These are phyloP conservation scores for Fragilaria crotonensis DNA, from an alignment of 108 stramenopile genomes.

Conservation along the genomic window DNA sequence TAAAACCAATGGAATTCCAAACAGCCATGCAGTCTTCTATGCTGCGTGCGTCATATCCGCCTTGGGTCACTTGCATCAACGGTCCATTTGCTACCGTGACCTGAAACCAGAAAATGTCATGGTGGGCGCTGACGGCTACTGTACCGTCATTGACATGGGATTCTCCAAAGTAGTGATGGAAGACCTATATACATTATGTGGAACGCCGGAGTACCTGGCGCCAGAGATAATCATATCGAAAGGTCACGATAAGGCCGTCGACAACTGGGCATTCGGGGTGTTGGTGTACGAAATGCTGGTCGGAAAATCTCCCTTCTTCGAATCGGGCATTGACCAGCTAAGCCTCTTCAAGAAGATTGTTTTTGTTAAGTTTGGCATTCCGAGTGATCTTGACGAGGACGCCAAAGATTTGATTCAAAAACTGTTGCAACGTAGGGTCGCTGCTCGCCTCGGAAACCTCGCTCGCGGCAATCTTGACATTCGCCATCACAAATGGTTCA, in stretches of 20 bases:
- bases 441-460: conserved; percentile 68
- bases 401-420: conserved; percentile 61
- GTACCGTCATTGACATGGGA: conserved; percentile 88
- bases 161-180: conserved; percentile 80
- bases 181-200: conserved; percentile 91
- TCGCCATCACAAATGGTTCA: conserved; percentile 76
- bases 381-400: conserved; percentile 23
- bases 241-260: conserved; percentile 96
- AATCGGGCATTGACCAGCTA: conserved; percentile 58
- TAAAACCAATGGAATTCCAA: conserved; percentile 47
- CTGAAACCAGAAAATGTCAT: conserved; percentile 94
- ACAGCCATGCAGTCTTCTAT: conserved; percentile 60
- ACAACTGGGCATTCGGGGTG: conserved; percentile 96
- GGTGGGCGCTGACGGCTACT: conserved; percentile 82
- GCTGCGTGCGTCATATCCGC: conserved; percentile 64
- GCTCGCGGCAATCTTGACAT: conserved; percentile 65
- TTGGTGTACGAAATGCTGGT: conserved; percentile 93
- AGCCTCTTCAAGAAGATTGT: conserved; percentile 76
- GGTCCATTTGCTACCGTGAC: conserved; percentile 91
- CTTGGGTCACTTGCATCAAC: conserved; percentile 55
- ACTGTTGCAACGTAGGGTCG: conserved; percentile 48
- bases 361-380: conserved; percentile 54
- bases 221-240: conserved; percentile 92
- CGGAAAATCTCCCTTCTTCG: conserved; percentile 73
- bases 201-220: conserved; percentile 94